These are phyloP conservation scores for Aspergillus japonicus DNA, from an alignment of 2,329 filamentous ascomycete species.

Conservation along the genomic window DNA sequence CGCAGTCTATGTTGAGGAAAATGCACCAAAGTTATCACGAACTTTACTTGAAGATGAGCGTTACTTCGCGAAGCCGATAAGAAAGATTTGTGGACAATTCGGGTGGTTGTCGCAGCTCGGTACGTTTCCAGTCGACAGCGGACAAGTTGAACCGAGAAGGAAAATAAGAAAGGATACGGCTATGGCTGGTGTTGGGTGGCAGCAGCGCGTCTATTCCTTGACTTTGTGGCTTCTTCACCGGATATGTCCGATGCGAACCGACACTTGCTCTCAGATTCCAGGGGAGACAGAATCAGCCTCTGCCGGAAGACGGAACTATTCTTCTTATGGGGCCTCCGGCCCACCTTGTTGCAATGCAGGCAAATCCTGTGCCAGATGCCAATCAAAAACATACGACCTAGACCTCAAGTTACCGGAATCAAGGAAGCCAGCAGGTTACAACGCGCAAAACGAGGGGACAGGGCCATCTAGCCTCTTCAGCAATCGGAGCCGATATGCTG, in stretches of 20 bases:
- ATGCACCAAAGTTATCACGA: not conserved
- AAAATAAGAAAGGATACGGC: too few species aligned
- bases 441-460: too few species aligned
- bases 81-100: too few species aligned
- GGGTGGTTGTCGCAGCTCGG: too few species aligned
- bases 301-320: not conserved
- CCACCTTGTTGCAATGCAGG: not conserved
- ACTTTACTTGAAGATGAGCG: not conserved
- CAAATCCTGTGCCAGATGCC: not conserved
- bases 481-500: not conserved
- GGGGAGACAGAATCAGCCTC: not conserved
- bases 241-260: not conserved
- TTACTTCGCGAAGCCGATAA: too few species aligned
- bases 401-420: not conserved
- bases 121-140: not conserved
- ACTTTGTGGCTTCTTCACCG: not conserved
- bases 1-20: not conserved
- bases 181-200: too few species aligned
- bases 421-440: not conserved
- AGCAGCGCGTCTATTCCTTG: not conserved
- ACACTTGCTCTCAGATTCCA: not conserved
- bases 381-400: too few species aligned
- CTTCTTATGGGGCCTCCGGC: not conserved
- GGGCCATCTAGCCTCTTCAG: too few species aligned
- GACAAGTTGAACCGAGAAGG: too few species aligned